These are phyloP conservation scores for Daldinia childiae DNA, from an alignment of 495 filamentous ascomycete species.

Conservation along the genomic window DNA sequence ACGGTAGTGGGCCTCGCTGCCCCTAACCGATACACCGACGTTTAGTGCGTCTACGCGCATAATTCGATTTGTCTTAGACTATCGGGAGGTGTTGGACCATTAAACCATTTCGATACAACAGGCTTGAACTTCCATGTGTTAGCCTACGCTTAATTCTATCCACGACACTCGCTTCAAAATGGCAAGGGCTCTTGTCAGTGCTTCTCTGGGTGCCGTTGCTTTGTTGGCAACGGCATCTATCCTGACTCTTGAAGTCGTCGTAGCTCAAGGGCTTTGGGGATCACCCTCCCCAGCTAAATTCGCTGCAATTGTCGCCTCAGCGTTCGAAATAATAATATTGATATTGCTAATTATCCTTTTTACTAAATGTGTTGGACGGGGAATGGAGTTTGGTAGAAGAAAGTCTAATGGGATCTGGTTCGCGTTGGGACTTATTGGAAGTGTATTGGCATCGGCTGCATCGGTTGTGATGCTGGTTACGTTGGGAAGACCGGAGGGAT, in stretches of 20 bases:
- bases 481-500: slow-evolving; percentile 45
- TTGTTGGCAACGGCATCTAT: slow-evolving; percentile 53
- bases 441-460: slow-evolving; percentile 50
- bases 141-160: slow-evolving; percentile 16
- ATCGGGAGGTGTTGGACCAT: slow-evolving; percentile 7
- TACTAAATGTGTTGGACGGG: slow-evolving; percentile 36
- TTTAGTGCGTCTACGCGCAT: slow-evolving; percentile 20
- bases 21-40: slow-evolving; percentile 36
- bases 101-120: slow-evolving; percentile 3
- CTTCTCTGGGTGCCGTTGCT: slow-evolving; percentile 51
- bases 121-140: slow-evolving; percentile 11
- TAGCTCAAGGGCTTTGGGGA: slow-evolving; percentile 50
- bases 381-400: slow-evolving; percentile 32
- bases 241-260: slow-evolving; percentile 51
- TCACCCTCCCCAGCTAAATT: slow-evolving; percentile 45
- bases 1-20: slow-evolving; percentile 42
- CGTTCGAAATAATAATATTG: slow-evolving; percentile 49
- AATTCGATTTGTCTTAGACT: slow-evolving; percentile 11
- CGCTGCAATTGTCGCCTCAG: slow-evolving; percentile 49
- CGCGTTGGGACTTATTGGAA: slow-evolving; percentile 47
- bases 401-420: slow-evolving; percentile 49
- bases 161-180: slow-evolving; percentile 38
- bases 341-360: slow-evolving; percentile 43
- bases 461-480: slow-evolving; percentile 52
- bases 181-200: slow-evolving; percentile 48